Evolutionary conservation across 1,284 basidiomycete genomes (phyloP).

Genomic region (Heterobasidion occidentale): DNA sequence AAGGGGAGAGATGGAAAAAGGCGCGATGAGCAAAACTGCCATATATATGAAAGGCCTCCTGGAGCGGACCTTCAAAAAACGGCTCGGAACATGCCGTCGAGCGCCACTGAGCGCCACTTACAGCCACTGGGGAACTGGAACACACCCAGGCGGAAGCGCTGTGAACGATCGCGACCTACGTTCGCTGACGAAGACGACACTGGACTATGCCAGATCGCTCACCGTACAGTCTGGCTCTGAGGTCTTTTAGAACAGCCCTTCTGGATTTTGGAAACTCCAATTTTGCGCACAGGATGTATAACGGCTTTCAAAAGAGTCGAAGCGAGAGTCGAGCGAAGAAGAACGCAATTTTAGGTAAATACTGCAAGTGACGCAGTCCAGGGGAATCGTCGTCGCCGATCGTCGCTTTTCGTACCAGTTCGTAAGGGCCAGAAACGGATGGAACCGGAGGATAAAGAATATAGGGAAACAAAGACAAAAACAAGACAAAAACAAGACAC

Average conservation of each 20-base stretch:
- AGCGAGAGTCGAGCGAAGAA: neutral
- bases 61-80: constrained; percentile 5
- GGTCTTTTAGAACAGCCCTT: too few relatives aligned
- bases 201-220: too few relatives aligned
- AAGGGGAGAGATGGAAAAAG: constrained; percentile 25
- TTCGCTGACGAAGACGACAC: too few relatives aligned
- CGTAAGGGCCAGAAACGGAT: neutral
- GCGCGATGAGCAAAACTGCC: constrained; percentile 13
- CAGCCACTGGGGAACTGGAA: too few relatives aligned
- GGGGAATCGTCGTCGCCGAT: neutral
- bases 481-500: neutral
- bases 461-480: neutral
- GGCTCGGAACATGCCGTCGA: constrained; percentile 4
- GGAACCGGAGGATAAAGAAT: neutral
- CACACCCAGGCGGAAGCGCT: too few relatives aligned
- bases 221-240: too few relatives aligned
- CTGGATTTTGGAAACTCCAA: too few relatives aligned
- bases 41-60: neutral
- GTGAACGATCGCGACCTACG: too few relatives aligned
- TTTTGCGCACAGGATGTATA: too few relatives aligned
- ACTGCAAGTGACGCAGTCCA: neutral
- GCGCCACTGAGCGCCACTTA: constrained; percentile 5
- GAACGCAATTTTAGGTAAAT: neutral
- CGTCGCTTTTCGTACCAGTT: neutral
- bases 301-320: neutral